phyloP scores from a whole-genome alignment of 1,139 yeast genomes.

The Protomyces macrosporus region DNA sequence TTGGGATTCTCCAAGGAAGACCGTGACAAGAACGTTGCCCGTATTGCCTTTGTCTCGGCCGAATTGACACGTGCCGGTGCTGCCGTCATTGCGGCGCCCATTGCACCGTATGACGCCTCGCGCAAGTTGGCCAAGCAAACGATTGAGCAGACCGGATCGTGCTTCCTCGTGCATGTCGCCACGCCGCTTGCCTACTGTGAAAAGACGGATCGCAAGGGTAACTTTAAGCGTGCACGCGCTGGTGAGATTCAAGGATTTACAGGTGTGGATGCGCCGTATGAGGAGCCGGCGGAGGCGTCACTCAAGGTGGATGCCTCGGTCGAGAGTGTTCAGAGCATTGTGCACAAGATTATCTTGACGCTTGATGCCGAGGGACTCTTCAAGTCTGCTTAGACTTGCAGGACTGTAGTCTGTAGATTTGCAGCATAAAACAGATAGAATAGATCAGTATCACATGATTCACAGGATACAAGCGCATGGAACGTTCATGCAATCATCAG shows the following conservation, averaged over 20 bases:
- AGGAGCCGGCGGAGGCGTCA: conserved; percentile 49
- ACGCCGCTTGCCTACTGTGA: conserved; percentile 48
- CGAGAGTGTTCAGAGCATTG: conserved; percentile 55
- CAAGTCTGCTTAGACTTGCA: not conserved
- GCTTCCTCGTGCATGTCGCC: conserved; percentile 48
- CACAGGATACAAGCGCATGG: not conserved
- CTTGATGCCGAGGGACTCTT: conserved; percentile 49
- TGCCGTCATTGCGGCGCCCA: conserved; percentile 71
- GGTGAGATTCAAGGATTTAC: conserved; percentile 49
- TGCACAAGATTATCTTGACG: conserved; percentile 62
- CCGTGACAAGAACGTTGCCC: conserved; percentile 43
- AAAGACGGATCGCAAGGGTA: conserved; percentile 49
- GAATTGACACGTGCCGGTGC: conserved; percentile 87
- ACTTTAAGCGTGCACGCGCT: conserved; percentile 44
- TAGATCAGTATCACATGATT: not conserved
- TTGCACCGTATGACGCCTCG: conserved; percentile 46
- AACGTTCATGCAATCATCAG: not conserved
- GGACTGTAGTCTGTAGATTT: too few relatives aligned
- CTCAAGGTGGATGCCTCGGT: conserved; percentile 50
- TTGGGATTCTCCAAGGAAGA: conserved; percentile 44
- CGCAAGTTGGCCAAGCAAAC: conserved; percentile 42
- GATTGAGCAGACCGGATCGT: conserved; percentile 48
- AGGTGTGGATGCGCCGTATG: conserved; percentile 47
- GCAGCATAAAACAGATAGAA: too few relatives aligned
- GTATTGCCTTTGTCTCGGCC: conserved; percentile 59